Base-by-base conservation (phyloP, 2,329 filamentous ascomycete species). In the Calonectria multiphialidica region DNA sequence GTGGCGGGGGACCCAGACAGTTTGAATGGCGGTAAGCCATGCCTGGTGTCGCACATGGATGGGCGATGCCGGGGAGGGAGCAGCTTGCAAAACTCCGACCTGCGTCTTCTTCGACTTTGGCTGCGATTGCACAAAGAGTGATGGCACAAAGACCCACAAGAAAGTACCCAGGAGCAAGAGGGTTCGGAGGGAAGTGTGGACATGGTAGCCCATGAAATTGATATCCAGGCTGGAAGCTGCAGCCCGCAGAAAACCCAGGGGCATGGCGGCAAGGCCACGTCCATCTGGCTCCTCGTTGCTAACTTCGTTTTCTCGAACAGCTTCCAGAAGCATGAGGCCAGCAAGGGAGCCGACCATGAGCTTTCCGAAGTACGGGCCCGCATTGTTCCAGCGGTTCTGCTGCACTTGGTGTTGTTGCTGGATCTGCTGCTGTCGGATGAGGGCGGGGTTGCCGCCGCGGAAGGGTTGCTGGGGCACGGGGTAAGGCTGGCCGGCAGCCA, bases 341-440 rank as follows among this genome's bases (percentile, higher is more conserved):
- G 96, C 96, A 71, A 98, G 89, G 21, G 96, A 96, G 49, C 96
- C 96, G 6, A 98, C 92, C 94, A 98, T 97, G 76, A 98, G 88
- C 84, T 97, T 98, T 64, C 90, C 90, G 70, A 90, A 88, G 73
- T 91, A 92, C 1, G 89, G 89, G 15, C 83, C 86, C 7, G 86
- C 83, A 72, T 87, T 88, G 64, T 86, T 87, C 90, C 90, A 93
- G 42, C 87, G 84, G 67, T 85, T 85, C 71, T 86, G 84, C 74
- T 89, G 88, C 75, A 86, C 86, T 66, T 86, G 85, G 40, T 87
- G 83, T 49, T 86, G 87, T 72, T 88, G 88, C 75, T 90, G 89
- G 21, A 90, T 88, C 72, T 90, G 88, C 75, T 91, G 89, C 71
- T 90, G 89, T 45, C 88, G 87, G 45, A 90, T 81, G 25, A 89